Evolutionary conservation across 129 eudicot genomes (phyloP), one percentile per base, ranked within the genome.

Genomic region (Ambrosia trifida): DNA sequence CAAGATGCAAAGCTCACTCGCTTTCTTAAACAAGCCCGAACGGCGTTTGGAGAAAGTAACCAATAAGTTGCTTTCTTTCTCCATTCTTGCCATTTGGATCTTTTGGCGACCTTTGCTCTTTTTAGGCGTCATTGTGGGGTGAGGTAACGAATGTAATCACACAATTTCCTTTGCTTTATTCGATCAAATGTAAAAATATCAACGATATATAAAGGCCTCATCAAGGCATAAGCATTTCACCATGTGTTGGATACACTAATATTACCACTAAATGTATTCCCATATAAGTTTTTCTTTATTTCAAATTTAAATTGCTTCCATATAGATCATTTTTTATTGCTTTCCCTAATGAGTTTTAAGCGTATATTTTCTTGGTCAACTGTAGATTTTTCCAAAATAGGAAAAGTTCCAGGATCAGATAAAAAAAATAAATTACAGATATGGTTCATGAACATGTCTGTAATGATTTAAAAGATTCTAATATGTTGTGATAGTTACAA

Each of bases 31-130:
- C 47, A 86, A 84, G 47, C 86, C 83, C 0, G 83, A 64, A 9
- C 86, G 84, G 2, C 92, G 80, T 69, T 86, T 86, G 2, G 92
- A 81, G 81, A 86, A 86, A 4, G 92, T 86, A 31, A 83, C 88
- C 41, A 70, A 74, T 20, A 81, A 79, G 78, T 86, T 78, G 45
- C 80, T 83, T 68, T 80, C 87, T 18, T 83, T 81, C 49, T 69
- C 75, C 80, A 86, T 86, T 68, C 74, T 78, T 5, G 47, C 63
- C 85, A 86, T 80, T 49, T 72, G 68, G 60, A 86, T 82, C 73
- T 78, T 86, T 72, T 83, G 91, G 1, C 91, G 83, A 46, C 88
- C 91, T 28, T 63, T 83, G 69, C 78, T 80, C 72, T 63, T 77
- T 70, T 67, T 73, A 18, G 77, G 41, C 66, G 64, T 70, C 76